phyloP scores from a whole-genome alignment of 441 rosid species.

The Sinapis alba region DNA sequence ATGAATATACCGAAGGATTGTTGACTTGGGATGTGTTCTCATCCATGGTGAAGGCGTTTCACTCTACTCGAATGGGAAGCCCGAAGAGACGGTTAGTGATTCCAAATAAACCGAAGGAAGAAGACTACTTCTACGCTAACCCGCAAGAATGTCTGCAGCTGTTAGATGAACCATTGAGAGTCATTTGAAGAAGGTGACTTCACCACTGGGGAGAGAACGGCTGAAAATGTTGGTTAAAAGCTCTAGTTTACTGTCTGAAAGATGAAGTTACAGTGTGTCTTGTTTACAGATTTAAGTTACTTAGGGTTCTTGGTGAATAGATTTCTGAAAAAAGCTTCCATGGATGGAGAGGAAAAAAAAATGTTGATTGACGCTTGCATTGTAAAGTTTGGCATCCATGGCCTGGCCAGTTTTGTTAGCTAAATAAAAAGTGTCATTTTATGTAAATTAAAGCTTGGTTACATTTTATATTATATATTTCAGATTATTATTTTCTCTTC shows the following conservation, averaged over 20 bases:
- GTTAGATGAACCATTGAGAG: conserved; percentile 65
- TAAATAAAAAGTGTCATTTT: conserved; percentile 31
- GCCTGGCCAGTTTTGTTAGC: conserved; percentile 43
- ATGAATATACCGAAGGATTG: conserved; percentile 51
- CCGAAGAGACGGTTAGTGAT: conserved; percentile 55
- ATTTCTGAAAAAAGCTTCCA: conserved; percentile 28
- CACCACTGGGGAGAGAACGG: conserved; percentile 10
- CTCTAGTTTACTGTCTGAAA: conserved; percentile 10
- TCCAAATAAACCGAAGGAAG: conserved; percentile 72
- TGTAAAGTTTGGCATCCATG: conserved; percentile 38
- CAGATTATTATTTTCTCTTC: not conserved
- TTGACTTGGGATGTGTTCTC: conserved; percentile 72
- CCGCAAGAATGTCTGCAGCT: conserved; percentile 75
- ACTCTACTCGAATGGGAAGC: conserved; percentile 60
- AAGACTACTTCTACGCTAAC: conserved; percentile 74
- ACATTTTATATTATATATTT: conserved; percentile 2
- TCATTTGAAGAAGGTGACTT: conserved; percentile 42
- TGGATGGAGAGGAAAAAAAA: conserved; percentile 15
- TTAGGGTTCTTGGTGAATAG: conserved; percentile 30
- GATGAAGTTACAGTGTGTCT: conserved; percentile 16
- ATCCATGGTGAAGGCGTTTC: conserved; percentile 53
- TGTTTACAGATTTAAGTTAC: conserved; percentile 27
- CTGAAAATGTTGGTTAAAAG: conserved; percentile 4
- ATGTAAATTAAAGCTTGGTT: conserved; percentile 20
- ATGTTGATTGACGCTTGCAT: conserved; percentile 24